A percentile compares a stretch with the other conserved stretches of the same genome.
phyloP scores from a whole-genome alignment of 495 filamentous ascomycete genomes.

The Aspergillus kassunensis region DNA sequence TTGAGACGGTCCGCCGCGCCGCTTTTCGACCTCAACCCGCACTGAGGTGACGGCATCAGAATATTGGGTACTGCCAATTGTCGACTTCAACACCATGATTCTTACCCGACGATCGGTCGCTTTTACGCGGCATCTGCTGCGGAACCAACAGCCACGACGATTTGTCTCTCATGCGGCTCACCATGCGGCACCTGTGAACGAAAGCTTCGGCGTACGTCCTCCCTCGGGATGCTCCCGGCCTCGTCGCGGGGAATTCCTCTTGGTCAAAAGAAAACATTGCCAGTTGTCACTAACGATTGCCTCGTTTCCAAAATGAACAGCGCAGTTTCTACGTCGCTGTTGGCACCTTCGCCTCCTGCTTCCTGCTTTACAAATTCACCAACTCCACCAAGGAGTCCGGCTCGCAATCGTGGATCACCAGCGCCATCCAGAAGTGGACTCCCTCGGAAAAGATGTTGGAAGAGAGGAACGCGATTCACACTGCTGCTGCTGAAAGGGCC shows the following conservation, averaged over 20 bases:
- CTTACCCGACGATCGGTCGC: conserved; percentile 41
- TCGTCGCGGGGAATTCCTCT: no score
- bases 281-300: conserved; percentile 16
- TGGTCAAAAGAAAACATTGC: no score
- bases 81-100: conserved; percentile 40
- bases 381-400: conserved; percentile 43
- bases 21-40: conserved; percentile 17
- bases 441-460: conserved; percentile 49
- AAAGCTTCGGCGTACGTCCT: conserved; percentile 60
- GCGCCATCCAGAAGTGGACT: conserved; percentile 52
- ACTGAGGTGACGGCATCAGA: conserved; percentile 25
- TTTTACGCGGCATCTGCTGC: conserved; percentile 41
- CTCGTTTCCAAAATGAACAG: conserved; percentile 34
- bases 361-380: conserved; percentile 53
- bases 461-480: conserved; percentile 60
- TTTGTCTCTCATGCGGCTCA: conserved; percentile 43
- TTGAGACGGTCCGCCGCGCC: conserved; percentile 15
- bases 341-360: conserved; percentile 52
- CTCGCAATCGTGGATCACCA: conserved; percentile 51
- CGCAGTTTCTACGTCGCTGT: conserved; percentile 62
- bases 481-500: conserved; percentile 63
- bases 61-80: conserved; percentile 30
- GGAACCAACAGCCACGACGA: conserved; percentile 41
- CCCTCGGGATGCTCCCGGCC: conserved; percentile 11
- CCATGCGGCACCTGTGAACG: conserved; percentile 54